Base-by-base conservation (phyloP, 2,329 filamentous ascomycete species). In the Sporothrix brasiliensis region DNA sequence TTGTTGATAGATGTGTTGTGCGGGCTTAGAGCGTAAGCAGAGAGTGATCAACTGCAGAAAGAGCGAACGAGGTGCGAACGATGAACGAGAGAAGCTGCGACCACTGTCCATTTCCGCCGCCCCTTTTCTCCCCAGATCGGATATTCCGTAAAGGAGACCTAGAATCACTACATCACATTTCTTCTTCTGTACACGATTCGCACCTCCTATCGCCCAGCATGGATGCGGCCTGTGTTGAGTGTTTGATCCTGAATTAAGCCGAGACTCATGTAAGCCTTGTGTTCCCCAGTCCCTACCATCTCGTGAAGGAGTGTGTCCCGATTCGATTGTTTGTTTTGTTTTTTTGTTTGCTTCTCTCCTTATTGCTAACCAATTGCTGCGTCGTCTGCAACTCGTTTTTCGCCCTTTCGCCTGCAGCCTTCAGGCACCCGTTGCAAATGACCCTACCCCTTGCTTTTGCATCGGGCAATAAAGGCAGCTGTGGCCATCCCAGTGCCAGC, bases 21-120 rank as follows among this genome's bases (percentile, higher is more conserved):
- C 30, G n/a, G 9, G 39, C 39, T 61, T 47, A 21, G 9, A 7
- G 44, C 16, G 49, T 21, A 10, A 54, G 3, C 21, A 39, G 11
- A 34, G 30, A 30, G 44, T 50, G 58, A 27, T 47, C 39, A 63
- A 24, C 5, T 34, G 58, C 6, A 27, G 58, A 63, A 63, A 39
- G 58, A 63, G 39, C 58, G 58, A 63, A 63, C 58, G 39, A 41
- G 19, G n/a, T n/a, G 56, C 19, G 30, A 41, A 41, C 56, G 34
- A 60, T 7, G 13, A 21, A 1, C 13, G 9, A 61, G 39, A 39
- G 39, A 63, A 63, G 58, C n/a, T 21, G 21, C 21, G 39, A 27
- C 58, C 58, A 19, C 30, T 19, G 14, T 16, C n/a, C 21, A 9
- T 9, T 44, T 27, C 34, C 34, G 9, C 34, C 34, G 30, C n/a